phyloP scores from a whole-genome alignment of 225 moss, liverwort and hornwort species.

The Pseudoscleropodium purum region DNA sequence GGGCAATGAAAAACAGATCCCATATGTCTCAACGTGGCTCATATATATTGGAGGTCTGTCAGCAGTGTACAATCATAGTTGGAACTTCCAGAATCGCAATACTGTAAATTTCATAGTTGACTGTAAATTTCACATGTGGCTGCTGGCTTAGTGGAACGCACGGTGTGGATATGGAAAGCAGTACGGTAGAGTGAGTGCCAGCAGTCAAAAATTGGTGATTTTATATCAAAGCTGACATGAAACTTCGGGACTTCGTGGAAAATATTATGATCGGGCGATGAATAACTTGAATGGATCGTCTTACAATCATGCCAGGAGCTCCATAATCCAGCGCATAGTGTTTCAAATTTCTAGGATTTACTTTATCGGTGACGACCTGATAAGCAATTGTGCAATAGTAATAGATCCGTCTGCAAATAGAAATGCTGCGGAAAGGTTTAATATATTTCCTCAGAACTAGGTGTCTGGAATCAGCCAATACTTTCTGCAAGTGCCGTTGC shows the following conservation, averaged over 20 bases:
- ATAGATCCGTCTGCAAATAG: not conserved
- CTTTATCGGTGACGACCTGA: not conserved
- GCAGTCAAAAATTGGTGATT: not conserved
- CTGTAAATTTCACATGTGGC: not conserved
- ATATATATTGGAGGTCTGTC: not conserved
- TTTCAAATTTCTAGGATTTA: not conserved
- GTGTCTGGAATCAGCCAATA: not conserved
- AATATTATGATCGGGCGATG: not conserved
- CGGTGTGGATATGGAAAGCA: not conserved
- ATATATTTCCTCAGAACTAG: not conserved
- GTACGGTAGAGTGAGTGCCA: not conserved
- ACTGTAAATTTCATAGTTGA: not conserved
- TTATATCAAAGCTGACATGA: not conserved
- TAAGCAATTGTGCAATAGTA: not conserved
- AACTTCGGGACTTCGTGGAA: not conserved
- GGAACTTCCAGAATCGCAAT: not conserved
- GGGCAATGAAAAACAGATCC: not conserved
- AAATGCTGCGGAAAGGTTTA: not conserved
- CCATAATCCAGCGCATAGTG: not conserved
- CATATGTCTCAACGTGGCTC: not conserved
- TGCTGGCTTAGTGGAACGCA: not conserved
- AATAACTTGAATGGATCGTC: not conserved
- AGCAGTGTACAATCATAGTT: not conserved
- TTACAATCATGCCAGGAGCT: not conserved
- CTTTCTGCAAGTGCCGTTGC: not conserved